A percentile compares a stretch with the other conserved stretches of the same genome.
Evolutionary conservation across 495 filamentous ascomycete genomes (phyloP).

Genomic region (Penicillium subrubescens): DNA sequence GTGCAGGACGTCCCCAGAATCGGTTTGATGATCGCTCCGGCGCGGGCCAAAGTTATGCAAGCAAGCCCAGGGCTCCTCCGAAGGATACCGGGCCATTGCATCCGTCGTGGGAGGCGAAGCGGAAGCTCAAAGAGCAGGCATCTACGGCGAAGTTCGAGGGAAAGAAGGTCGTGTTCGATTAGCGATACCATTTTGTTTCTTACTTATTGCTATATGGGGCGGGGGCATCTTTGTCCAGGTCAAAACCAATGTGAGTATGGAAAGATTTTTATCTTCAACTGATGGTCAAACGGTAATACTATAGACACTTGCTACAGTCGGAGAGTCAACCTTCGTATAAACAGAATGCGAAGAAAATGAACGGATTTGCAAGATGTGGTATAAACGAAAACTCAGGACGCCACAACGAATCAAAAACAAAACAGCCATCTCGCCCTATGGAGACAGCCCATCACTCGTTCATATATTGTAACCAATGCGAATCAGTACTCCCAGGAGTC

Average conservation of each 20-base stretch:
- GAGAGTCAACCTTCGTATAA: neutral
- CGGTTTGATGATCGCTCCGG: constrained; percentile 10
- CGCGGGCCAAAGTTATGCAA: constrained; percentile 6
- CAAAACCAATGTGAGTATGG: constrained; percentile 2
- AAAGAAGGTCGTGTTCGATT: constrained; percentile 92
- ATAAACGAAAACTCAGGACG: constrained; percentile 10
- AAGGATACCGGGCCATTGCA: constrained; percentile 72
- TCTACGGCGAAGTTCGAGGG: constrained; percentile 68
- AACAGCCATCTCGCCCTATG: neutral
- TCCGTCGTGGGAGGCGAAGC: constrained; percentile 92
- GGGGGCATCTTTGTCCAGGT: neutral
- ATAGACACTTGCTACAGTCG: neutral
- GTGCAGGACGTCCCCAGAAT: constrained; percentile 10
- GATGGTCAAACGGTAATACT: neutral
- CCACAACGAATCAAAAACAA: neutral
- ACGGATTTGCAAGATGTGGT: constrained; percentile 2
- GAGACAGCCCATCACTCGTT: constrained; percentile 25
- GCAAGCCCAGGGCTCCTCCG: constrained; percentile 40
- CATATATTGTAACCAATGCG: constrained; percentile 47
- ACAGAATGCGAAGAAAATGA: neutral
- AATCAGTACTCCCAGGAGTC: constrained; percentile 28
- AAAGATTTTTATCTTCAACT: neutral
- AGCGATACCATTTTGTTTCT: constrained; percentile 17
- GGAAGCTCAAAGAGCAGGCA: constrained; percentile 75
- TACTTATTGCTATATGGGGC: neutral